These are phyloP conservation scores for Bauhinia variegata DNA, from an alignment of 306 rosid genomes.

Conservation along the genomic window DNA sequence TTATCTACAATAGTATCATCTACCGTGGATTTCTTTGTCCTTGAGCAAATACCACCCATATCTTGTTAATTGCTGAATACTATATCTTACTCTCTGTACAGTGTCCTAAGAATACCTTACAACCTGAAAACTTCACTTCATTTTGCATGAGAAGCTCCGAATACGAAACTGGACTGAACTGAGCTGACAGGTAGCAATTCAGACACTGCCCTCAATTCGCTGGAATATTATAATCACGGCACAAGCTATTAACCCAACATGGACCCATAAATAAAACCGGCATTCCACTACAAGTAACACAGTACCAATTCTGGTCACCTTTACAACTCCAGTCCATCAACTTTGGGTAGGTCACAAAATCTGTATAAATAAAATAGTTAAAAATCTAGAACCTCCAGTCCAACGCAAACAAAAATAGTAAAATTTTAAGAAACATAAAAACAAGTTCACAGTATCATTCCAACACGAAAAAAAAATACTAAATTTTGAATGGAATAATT, in stretches of 20 bases:
- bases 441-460: constrained; percentile 19
- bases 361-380: constrained; percentile 32
- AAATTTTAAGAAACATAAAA: constrained; percentile 8
- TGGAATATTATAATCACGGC: constrained; percentile 45
- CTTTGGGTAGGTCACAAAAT: constrained; percentile 48
- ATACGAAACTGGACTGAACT: constrained; percentile 26
- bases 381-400: constrained; percentile 22
- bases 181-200: constrained; percentile 30
- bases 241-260: constrained; percentile 26
- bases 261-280: not conserved
- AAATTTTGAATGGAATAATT: not conserved
- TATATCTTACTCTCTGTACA: constrained; percentile 42
- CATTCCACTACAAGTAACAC: constrained; percentile 30
- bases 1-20: constrained; percentile 60
- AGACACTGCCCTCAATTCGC: constrained; percentile 36
- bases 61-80: constrained; percentile 33
- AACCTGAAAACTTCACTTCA: constrained; percentile 32
- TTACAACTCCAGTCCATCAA: constrained; percentile 70
- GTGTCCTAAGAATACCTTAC: constrained; percentile 48
- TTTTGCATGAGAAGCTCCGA: constrained; percentile 1
- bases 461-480: constrained; percentile 6
- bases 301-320: constrained; percentile 61
- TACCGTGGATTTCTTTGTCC: constrained; percentile 64
- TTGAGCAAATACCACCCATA: constrained; percentile 97
- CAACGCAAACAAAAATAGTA: not conserved